phyloP scores from a whole-genome alignment of 2,329 filamentous ascomycete genomes.

The Pseudogymnoascus sp. region DNA sequence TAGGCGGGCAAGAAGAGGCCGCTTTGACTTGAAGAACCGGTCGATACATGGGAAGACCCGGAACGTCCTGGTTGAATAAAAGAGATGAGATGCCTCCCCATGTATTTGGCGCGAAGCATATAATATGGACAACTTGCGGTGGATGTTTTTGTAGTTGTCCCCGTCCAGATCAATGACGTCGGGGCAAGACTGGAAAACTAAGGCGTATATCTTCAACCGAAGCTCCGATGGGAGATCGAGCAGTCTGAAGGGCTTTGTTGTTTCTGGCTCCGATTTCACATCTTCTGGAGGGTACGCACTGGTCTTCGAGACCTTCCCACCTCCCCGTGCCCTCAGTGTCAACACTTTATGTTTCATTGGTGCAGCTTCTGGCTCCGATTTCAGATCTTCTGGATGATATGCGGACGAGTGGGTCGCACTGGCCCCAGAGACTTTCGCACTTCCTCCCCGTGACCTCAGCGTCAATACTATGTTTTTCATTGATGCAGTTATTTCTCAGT shows the following conservation, averaged over 20 bases:
- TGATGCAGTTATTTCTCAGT: neutral
- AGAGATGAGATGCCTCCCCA: constrained; percentile 55
- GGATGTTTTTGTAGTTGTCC: constrained; percentile 55
- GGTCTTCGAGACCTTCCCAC: neutral
- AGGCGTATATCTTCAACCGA: constrained; percentile 60
- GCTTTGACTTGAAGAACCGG: constrained; percentile 65
- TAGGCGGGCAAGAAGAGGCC: constrained; percentile 61
- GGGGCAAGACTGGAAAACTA: constrained; percentile 49
- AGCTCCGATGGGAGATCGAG: constrained; percentile 63
- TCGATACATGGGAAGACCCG: constrained; percentile 62
- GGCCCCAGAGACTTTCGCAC: neutral
- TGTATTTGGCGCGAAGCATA: constrained; percentile 55
- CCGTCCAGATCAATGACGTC: constrained; percentile 60
- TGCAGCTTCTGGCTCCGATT: neutral
- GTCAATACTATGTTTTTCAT: neutral
- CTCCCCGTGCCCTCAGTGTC: neutral
- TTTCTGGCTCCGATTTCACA: neutral
- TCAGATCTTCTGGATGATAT: constrained; percentile 22
- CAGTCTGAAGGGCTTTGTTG: constrained; percentile 50
- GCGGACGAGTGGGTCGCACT: constrained; percentile 16
- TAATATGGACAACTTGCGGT: constrained; percentile 53
- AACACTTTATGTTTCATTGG: neutral
- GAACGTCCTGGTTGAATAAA: constrained; percentile 57
- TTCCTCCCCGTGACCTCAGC: neutral
- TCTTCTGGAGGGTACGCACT: neutral